Evolutionary conservation across 805 yeast species (phyloP).

Genomic region (Monosporozyma unispora): DNA sequence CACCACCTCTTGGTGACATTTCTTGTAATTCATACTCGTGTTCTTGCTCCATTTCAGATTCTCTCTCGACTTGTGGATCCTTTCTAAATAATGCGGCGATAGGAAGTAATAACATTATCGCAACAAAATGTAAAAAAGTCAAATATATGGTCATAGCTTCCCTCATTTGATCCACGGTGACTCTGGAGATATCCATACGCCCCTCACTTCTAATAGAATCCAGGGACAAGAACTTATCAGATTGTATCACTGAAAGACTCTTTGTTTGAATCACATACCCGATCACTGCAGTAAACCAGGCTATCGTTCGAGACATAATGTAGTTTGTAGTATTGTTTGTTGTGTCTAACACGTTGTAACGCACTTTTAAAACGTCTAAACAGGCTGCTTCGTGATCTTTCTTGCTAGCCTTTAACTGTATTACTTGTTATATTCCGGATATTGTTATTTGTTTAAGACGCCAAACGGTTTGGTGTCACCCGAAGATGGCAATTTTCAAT

Average conservation of each 20-base stretch:
- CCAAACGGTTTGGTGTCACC: background rate
- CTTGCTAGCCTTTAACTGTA: no score
- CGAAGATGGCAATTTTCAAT: background rate
- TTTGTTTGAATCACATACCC: constrained; percentile 27
- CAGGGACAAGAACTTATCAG: constrained; percentile 1
- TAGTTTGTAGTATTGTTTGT: background rate
- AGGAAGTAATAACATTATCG: constrained; percentile 19
- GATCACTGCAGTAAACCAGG: constrained; percentile 24
- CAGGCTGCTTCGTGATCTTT: no score
- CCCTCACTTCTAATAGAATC: constrained; percentile 1
- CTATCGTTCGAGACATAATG: constrained; percentile 1
- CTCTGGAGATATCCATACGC: background rate
- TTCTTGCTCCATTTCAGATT: background rate
- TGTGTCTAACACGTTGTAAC: background rate
- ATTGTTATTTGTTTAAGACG: background rate
- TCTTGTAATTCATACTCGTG: background rate
- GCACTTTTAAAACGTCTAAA: no score
- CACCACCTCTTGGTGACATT: background rate
- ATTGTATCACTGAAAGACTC: constrained; percentile 17
- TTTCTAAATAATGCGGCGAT: constrained; percentile 6
- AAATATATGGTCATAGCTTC: constrained; percentile 15
- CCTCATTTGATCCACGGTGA: constrained; percentile 9
- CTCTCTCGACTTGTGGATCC: background rate
- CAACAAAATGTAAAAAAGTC: constrained; percentile 19
- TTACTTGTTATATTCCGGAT: no score